Evolutionary conservation across 805 yeast species (phyloP).

Genomic region (Saccharomycopsis capsularis): DNA sequence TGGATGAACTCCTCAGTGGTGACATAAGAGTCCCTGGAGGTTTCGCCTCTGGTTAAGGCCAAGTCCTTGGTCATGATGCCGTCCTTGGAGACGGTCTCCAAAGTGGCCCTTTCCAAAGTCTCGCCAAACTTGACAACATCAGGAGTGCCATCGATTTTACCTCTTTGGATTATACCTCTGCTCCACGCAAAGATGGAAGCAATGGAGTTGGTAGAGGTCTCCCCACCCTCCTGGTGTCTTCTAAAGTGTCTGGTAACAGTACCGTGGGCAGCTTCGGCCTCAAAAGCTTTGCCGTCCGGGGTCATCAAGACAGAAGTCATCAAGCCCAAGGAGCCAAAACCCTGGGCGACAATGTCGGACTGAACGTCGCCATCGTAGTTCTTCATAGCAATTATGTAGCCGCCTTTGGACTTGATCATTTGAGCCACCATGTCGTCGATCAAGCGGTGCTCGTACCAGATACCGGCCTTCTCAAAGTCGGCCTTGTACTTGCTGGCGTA

Average conservation of each 20-base stretch:
- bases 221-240: slow-evolving; percentile 93
- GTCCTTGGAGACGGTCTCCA: slow-evolving; percentile 77
- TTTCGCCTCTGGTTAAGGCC: slow-evolving; percentile 83
- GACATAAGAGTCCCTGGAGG: slow-evolving; percentile 74
- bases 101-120: slow-evolving; percentile 71
- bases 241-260: slow-evolving; percentile 97
- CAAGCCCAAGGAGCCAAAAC: slow-evolving; percentile 92
- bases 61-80: slow-evolving; percentile 94
- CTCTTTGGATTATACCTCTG: slow-evolving; percentile 89
- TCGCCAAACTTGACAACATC: slow-evolving; percentile 78
- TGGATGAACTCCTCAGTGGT: slow-evolving; percentile 89
- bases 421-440: slow-evolving; percentile 99
- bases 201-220: slow-evolving; percentile 94
- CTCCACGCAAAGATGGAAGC: slow-evolving; percentile 98
- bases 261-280: slow-evolving; percentile 98
- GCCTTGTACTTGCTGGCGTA: slow-evolving; percentile 63
- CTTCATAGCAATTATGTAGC: slow-evolving; percentile 91
- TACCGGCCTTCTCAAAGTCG: slow-evolving; percentile 69
- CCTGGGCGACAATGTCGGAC: slow-evolving; percentile 96
- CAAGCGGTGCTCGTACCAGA: slow-evolving; percentile 94
- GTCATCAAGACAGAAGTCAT: slow-evolving; percentile 96
- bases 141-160: slow-evolving; percentile 79
- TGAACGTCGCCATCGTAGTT: slow-evolving; percentile 98
- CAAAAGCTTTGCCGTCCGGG: slow-evolving; percentile 95
- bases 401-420: slow-evolving; percentile 94